phyloP scores from a whole-genome alignment of 768 basidiomycete genomes.

The Lentinula raphanica region DNA sequence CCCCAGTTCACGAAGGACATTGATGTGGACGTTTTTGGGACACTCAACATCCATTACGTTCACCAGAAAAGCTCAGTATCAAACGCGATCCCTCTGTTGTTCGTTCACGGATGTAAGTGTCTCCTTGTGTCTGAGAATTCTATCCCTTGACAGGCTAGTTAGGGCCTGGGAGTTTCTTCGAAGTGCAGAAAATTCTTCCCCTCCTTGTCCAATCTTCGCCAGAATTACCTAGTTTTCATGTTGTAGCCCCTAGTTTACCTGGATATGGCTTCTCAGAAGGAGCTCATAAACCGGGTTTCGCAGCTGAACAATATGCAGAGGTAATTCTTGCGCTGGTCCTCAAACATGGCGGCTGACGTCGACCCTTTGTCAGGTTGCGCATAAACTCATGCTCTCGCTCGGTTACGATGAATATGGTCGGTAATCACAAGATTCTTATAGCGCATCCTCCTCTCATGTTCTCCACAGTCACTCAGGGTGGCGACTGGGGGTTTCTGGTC shows the following conservation, averaged over 20 bases:
- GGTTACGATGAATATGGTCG: constrained; percentile 31
- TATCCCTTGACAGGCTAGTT: background rate
- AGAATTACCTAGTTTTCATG: constrained; percentile 39
- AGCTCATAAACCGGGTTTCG: constrained; percentile 36
- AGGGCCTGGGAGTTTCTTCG: constrained; percentile 44
- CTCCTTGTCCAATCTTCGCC: constrained; percentile 26
- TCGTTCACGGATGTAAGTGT: constrained; percentile 10
- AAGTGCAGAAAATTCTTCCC: constrained; percentile 37
- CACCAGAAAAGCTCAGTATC: constrained; percentile 23
- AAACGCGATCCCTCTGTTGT: constrained; percentile 12
- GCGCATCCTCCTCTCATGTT: background rate
- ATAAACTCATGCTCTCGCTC: constrained; percentile 30
- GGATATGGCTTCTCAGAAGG: constrained; percentile 44
- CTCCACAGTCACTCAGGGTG: constrained; percentile 31
- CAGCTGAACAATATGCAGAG: constrained; percentile 31
- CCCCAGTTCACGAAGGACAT: constrained; percentile 31
- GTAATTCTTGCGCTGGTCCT: constrained; percentile 6
- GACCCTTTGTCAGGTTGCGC: constrained; percentile 9
- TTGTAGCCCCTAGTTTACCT: constrained; percentile 39
- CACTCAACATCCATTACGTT: constrained; percentile 30
- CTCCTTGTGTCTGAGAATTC: background rate
- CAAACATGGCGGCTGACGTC: too few species aligned
- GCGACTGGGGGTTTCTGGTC: constrained; percentile 36
- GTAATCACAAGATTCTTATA: background rate
- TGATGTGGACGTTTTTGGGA: constrained; percentile 24